Percentiles rank a stretch among this genome's conserved stretches.
These are phyloP conservation scores for Bonia amplexicaulis DNA, from an alignment of 176 grass and related monocot genomes.

Conservation along the genomic window DNA sequence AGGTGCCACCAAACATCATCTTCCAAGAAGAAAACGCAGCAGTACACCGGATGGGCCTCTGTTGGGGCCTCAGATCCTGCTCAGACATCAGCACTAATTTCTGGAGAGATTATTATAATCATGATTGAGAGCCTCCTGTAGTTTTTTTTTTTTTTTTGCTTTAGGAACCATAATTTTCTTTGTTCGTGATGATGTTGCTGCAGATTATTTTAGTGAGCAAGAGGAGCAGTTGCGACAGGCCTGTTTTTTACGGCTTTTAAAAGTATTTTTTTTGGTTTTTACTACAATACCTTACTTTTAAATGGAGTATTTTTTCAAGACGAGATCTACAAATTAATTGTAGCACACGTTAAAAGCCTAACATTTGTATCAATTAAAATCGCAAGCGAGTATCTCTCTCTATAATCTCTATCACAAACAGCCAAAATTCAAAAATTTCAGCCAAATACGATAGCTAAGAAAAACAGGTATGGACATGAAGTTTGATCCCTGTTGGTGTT, in stretches of 20 bases:
- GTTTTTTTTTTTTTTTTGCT: not conserved
- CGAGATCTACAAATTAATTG: no score
- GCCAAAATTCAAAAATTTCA: no score
- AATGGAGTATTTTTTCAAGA: no score
- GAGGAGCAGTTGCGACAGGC: constrained; percentile 51
- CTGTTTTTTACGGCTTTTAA: no score
- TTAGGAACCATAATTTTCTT: not conserved
- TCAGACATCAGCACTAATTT: constrained; percentile 38
- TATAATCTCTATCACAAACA: no score
- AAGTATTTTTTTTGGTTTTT: no score
- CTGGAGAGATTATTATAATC: not conserved
- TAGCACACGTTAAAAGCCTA: no score
- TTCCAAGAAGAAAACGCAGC: constrained; percentile 44
- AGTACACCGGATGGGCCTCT: constrained; percentile 34
- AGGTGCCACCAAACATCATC: constrained; percentile 24
- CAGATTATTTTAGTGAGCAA: constrained; percentile 43
- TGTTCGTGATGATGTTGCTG: not conserved
- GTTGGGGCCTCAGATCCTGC: constrained; percentile 8
- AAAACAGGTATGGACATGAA: no score
- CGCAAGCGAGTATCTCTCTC: rapidly evolving
- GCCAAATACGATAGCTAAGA: no score
- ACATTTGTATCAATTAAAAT: no score
- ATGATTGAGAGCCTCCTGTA: not conserved
- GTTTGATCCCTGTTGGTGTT: no score
- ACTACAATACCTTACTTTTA: no score